Base-by-base conservation (phyloP, 768 basidiomycete species). In the Pisolithus tinctorius region DNA sequence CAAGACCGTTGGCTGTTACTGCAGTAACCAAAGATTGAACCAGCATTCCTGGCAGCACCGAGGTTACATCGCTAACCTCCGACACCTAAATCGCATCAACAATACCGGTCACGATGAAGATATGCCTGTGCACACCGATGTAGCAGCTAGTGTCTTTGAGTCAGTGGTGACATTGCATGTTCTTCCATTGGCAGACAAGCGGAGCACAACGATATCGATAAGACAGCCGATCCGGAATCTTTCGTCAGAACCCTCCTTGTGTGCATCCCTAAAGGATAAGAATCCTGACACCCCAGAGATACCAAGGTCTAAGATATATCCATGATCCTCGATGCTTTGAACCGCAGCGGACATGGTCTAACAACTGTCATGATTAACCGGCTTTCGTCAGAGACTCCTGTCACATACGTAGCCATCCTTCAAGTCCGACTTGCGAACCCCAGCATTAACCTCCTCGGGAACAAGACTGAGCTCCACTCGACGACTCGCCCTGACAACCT, bases 311-410 rank as follows among this genome's bases (percentile, higher is more conserved):
- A 99, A 74, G 50, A 86, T 80, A 70, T 95, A 97, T 1, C 96
- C 94, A 65, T 96, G 91, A 61, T 98, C 96, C 70, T 99, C 96
- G 16, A 88, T 72, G 60, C 86, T 90, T 68, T 83, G 84, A 46
- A 95, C 76, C 31, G 84, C 80, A 11, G 82, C 88, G 0, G 84
- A 79, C 42, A 96, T 61, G 23, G 82, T 83, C 92, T 94, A 61
- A 30, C 7, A 17, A 6, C 14, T 13, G 26, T 27, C 27, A 26
- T 45, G 43, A 29, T 45, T 16, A 29, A 29, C 2, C 27, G 6
- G 9, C 36, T 9, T 13, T 49, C 8, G 52, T 47, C 45, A 36
- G 55, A 50, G 25, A 17, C 27, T 34, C 49, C 47, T 30, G 37
- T 29, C 36, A 83, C 89, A 70, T 66, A 88, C 90, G 65, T 83